phyloP scores from a whole-genome alignment of 1,284 basidiomycete species.

The Moesziomyces antarcticus region DNA sequence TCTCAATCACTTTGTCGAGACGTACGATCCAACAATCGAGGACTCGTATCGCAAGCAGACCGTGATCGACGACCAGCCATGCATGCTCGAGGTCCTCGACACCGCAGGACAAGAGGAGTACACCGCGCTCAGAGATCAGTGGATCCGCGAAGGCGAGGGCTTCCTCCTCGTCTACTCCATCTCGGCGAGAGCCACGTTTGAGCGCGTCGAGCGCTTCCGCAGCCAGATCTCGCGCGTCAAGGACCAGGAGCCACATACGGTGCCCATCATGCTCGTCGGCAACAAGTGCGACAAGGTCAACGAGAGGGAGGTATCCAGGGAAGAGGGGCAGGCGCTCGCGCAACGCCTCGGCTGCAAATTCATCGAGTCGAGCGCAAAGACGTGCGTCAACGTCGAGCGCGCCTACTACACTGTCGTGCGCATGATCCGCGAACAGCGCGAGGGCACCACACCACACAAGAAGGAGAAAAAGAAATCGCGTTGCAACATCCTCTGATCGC shows the following conservation, averaged over 20 bases:
- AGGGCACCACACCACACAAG: slow-evolving; percentile 47
- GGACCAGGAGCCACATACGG: slow-evolving; percentile 67
- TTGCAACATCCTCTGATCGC: slow-evolving; percentile 62
- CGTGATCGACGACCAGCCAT: slow-evolving; percentile 69
- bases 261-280: slow-evolving; percentile 85
- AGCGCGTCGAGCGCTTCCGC: slow-evolving; percentile 68
- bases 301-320: slow-evolving; percentile 78
- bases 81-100: slow-evolving; percentile 82
- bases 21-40: slow-evolving; percentile 68
- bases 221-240: slow-evolving; percentile 67
- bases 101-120: slow-evolving; percentile 82
- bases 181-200: slow-evolving; percentile 68
- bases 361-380: slow-evolving; percentile 69
- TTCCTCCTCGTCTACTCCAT: slow-evolving; percentile 69
- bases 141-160: slow-evolving; percentile 69
- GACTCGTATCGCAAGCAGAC: slow-evolving; percentile 69
- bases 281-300: slow-evolving; percentile 85
- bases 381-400: slow-evolving; percentile 67
- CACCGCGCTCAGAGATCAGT: slow-evolving; percentile 69
- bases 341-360: slow-evolving; percentile 67
- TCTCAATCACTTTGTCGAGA: slow-evolving; percentile 63
- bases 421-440: slow-evolving; percentile 63
- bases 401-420: slow-evolving; percentile 68
- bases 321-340: slow-evolving; percentile 67
- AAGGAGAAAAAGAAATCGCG: slow-evolving; percentile 64